Base-by-base conservation (phyloP, 495 filamentous ascomycete genomes). In the Darksidea phi region DNA sequence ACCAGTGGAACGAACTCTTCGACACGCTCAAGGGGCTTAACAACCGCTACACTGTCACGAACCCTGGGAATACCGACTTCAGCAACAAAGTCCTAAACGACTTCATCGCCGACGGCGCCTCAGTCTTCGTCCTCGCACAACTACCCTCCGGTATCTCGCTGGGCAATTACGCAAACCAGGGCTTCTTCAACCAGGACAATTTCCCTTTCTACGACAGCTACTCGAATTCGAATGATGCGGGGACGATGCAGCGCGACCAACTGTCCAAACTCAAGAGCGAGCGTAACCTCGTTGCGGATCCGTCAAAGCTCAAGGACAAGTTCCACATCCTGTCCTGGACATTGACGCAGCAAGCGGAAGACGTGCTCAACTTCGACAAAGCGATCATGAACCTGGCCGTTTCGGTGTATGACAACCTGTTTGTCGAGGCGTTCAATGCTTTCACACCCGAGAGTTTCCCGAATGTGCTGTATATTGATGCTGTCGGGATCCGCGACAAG, bases 311-410 rank as follows among this genome's bases (percentile, higher is more conserved):
- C 7, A 68, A 68, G 41, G 65, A 68, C 46, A 57, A 41, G 11
- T 68, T 68, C 54, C 60, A 64, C 63, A 61, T 69, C 26, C 43
- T 69, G 20, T 69, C 67, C 6, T 69, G 67, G 67, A 69, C 67
- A 0, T 55, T 69, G 2, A 69, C 67, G 4, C 65, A 68, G 36
- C 55, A 60, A 18, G 46, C 59, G 0, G 65, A 63, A 51, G 65
- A 68, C 36, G 65, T 68, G 12, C 61, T 68, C 17, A 68, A 68
- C 26, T 38, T 34, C 6, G 65, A 64, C 55, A 59, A 55, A 26
- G 59, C 60, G 6, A 68, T 68, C n/a, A 59, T 68, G 61, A 64
- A 68, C 34, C 32, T 68, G 17, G 65, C 54, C 1, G 55, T 45
- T 13, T 37, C 20, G 6, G 65, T 61, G 6, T 64, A 50, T 42